Evolutionary conservation across 129 eudicot genomes (phyloP).

Genomic region (Escallonia rubra): DNA sequence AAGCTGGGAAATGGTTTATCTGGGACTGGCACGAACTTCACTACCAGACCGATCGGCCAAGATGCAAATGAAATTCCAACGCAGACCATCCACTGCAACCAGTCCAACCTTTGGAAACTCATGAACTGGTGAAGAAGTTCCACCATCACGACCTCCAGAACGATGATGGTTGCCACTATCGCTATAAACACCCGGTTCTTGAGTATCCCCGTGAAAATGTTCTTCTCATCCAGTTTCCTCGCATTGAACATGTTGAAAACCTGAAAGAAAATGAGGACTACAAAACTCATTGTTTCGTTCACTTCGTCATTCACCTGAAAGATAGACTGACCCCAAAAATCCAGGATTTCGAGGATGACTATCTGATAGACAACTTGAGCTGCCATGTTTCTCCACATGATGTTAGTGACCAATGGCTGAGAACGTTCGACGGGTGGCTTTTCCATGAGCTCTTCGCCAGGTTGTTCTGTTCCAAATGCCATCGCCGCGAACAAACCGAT

Average conservation of each 20-base stretch:
- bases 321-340: background rate
- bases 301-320: background rate
- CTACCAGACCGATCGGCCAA: background rate
- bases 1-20: background rate
- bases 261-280: background rate
- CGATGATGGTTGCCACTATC: background rate
- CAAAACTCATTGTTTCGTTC: background rate
- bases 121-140: background rate
- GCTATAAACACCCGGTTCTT: background rate
- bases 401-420: no score
- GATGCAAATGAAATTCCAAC: background rate
- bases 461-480: background rate
- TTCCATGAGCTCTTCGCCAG: background rate
- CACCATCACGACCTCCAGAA: background rate
- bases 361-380: constrained; percentile 6
- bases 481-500: background rate
- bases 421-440: no score
- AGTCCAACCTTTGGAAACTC: background rate
- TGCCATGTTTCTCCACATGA: background rate
- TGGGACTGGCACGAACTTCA: background rate
- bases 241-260: background rate
- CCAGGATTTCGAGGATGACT: background rate
- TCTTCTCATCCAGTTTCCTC: no score
- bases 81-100: background rate
- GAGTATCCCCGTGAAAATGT: background rate